Conservation (phyloP, 768 basidiomycete genomes). For the Termitomyces bulborhizus region DNA sequence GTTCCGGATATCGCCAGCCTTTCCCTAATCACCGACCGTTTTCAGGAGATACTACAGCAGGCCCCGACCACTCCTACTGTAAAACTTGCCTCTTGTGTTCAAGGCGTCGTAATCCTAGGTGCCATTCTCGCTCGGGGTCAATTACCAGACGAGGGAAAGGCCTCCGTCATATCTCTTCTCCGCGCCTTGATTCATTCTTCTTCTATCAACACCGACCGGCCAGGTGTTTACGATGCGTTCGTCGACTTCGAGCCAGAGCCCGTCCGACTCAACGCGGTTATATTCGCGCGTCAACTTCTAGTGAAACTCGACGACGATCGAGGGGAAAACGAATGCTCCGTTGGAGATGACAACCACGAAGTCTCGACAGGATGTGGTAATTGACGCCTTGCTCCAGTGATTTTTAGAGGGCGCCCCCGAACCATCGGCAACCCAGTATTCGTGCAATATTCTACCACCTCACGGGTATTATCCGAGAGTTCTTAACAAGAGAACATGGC, state of each 20-base stretch:
- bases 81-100: background rate
- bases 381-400: background rate
- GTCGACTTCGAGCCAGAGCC: background rate
- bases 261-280: background rate
- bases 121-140: background rate
- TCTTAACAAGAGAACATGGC: background rate
- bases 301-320: background rate
- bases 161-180: background rate
- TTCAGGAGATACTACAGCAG: background rate
- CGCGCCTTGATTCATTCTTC: background rate
- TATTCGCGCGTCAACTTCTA: background rate
- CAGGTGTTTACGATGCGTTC: background rate
- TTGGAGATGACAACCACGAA: background rate
- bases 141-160: background rate
- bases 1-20: background rate
- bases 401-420: too few relatives aligned
- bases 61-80: background rate
- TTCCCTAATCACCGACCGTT: background rate
- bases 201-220: background rate
- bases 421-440: too few relatives aligned
- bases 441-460: background rate
- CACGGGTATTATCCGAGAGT: background rate
- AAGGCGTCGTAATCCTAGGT: background rate
- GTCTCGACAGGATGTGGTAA: background rate
- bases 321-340: background rate